Base-by-base conservation (phyloP, 352 stramenopile species). In the Phytophthora rubi region DNA sequence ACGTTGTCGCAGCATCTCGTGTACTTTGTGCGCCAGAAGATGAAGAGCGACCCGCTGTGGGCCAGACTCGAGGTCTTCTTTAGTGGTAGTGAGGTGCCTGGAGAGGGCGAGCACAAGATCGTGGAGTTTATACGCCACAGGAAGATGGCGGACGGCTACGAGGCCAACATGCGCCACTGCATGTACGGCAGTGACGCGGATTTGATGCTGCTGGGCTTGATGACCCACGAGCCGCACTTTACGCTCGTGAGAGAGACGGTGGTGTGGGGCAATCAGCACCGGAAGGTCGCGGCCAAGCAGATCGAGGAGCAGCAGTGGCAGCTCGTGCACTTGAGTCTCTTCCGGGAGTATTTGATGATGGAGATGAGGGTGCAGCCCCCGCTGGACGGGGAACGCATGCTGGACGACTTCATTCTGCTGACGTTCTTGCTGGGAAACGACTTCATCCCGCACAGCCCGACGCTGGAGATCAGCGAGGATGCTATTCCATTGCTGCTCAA, bases 381-480 rank as follows among this genome's bases (percentile, higher is more conserved):
- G 3, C 52, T 91, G 2, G 76, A 90, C 62, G 84, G 83, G 21
- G 98, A 99, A 76, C 86, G 97, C 16, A 94, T 99, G 62, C 95
- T 99, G 65, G 98, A 99, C 80, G 98, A 99, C 76, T 99, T 99
- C 77, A 98, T 99, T 8, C 93, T 99, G 70, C 88, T 99, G 58
- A 99, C 97, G n/a, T 99, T 99, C 76, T 83, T 99, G 45, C 91
- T 99, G 3, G 98, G 98, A 42, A 99, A 99, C 83, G 98, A 99
- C 73, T 99, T 99, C 63, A 95, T 99, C 60, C 98, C 98, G 15
- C 98, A 99, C 73, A 96, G 99, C 67, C 98, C 97, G 48, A 98
- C 97, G 48, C 81, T 99, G 8, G 97, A 99, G 82, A 99, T 99
- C 78, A 94, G 90, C 37, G 98, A 99, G 78, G 95, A 99, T 26